A percentile compares a stretch with the other conserved stretches of the same genome.
Evolutionary conservation across 257 asterid genomes (phyloP).

Genomic region (Agastache rugosa): DNA sequence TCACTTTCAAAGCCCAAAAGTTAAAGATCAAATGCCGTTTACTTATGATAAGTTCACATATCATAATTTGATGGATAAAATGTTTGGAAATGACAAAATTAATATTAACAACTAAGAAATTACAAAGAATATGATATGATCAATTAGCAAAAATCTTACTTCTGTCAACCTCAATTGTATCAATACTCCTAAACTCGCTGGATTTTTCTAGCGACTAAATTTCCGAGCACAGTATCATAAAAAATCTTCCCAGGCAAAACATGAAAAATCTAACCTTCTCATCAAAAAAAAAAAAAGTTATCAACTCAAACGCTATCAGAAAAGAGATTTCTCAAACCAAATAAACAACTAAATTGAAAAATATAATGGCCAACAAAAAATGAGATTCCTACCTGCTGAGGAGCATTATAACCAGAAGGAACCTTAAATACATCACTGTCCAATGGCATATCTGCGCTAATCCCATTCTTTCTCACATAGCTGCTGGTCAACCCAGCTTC

Average conservation of each 20-base stretch:
- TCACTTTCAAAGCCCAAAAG: background rate
- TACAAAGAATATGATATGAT: background rate
- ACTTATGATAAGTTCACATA: no score
- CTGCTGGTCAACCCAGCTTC: slow-evolving; percentile 62
- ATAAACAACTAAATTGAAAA: background rate
- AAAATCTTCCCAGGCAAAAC: no score
- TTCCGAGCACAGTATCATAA: background rate
- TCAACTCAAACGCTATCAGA: background rate
- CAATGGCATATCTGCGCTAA: slow-evolving; percentile 70
- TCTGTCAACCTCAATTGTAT: background rate
- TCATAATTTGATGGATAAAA: background rate
- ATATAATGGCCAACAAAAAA: background rate
- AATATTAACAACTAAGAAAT: background rate
- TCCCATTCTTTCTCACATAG: slow-evolving; percentile 61
- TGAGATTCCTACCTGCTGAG: slow-evolving; percentile 69
- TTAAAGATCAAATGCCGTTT: background rate
- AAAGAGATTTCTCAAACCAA: background rate
- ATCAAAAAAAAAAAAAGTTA: background rate
- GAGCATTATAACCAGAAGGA: slow-evolving; percentile 92
- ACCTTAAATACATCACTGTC: slow-evolving; percentile 77
- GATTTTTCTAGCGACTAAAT: background rate
- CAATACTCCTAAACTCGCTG: background rate
- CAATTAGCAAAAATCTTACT: background rate
- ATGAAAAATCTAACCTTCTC: no score
- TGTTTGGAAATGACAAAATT: background rate